Conservation (phyloP, 805 yeast genomes). For the Zygosaccharomyces kombuchaensis region DNA sequence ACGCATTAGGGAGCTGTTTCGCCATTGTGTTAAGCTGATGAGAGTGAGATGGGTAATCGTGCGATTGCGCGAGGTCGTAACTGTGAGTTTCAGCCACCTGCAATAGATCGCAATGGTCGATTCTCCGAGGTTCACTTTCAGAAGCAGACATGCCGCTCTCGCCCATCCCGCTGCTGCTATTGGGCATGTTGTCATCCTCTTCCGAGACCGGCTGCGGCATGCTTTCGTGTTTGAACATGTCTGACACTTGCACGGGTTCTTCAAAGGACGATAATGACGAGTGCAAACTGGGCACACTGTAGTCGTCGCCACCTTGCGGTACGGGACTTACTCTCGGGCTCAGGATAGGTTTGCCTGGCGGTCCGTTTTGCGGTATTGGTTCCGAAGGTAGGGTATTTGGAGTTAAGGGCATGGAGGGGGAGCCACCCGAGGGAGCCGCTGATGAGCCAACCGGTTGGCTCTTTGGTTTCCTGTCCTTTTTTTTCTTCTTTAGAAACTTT, state of each 20-base stretch:
- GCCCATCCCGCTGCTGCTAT: neutral
- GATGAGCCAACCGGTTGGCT: neutral
- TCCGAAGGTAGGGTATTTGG: neutral
- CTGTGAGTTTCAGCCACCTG: neutral
- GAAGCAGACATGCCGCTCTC: slow-evolving; percentile 1
- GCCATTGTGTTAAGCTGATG: neutral
- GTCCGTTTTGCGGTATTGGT: neutral
- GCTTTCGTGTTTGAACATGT: slow-evolving; percentile 15
- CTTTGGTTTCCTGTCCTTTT: slow-evolving; percentile 3
- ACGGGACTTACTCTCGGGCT: slow-evolving; percentile 2
- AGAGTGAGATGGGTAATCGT: neutral
- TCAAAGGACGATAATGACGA: slow-evolving; percentile 19
- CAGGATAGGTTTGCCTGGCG: neutral
- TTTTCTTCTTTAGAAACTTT: slow-evolving; percentile 9
- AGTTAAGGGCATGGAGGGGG: neutral
- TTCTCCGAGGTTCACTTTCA: slow-evolving; percentile 1
- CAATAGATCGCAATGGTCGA: slow-evolving; percentile 3
- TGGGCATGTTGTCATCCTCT: neutral
- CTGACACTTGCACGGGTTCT: slow-evolving; percentile 23
- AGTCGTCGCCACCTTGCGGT: slow-evolving; percentile 2
- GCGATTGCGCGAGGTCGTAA: neutral
- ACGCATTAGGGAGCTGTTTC: neutral
- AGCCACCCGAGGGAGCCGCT: neutral
- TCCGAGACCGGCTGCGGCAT: neutral
- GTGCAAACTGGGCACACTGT: slow-evolving; percentile 1